Evolutionary conservation across 2,329 filamentous ascomycete species (phyloP).

Genomic region (Delphinella strobiligena): DNA sequence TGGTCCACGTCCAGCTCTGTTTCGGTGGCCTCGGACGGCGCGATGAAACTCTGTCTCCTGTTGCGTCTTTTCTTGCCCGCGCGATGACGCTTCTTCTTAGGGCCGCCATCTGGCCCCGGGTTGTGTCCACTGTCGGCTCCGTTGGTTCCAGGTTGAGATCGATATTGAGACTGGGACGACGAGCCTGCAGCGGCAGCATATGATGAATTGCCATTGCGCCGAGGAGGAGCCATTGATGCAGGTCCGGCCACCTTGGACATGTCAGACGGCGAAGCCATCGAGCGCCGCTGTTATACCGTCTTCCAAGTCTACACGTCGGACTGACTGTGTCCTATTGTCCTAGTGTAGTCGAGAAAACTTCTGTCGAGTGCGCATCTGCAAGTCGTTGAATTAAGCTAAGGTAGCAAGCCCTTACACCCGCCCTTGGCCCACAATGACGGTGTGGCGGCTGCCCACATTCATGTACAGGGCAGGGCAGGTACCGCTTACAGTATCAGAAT

Average conservation of each 20-base stretch:
- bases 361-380: too few relatives aligned
- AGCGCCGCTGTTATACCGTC: too few relatives aligned
- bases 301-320: too few relatives aligned
- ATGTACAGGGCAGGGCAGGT: too few relatives aligned
- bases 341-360: too few relatives aligned
- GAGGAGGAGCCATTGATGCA: background rate
- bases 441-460: too few relatives aligned
- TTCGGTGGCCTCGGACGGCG: conserved; percentile 45
- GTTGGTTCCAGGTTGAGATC: background rate
- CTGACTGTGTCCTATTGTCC: too few relatives aligned
- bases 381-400: background rate
- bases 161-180: background rate
- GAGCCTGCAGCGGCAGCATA: background rate
- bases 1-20: conserved; percentile 36
- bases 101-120: background rate
- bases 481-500: too few relatives aligned
- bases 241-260: background rate
- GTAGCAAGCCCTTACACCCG: background rate
- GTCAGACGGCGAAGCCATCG: background rate
- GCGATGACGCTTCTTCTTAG: conserved; percentile 60
- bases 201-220: background rate
- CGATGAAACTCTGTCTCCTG: conserved; percentile 70
- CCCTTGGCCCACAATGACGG: too few relatives aligned
- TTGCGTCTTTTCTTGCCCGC: conserved; percentile 66
- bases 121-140: background rate